phyloP scores from a whole-genome alignment of 495 filamentous ascomycete genomes.

The Penicillium flavigenum region DNA sequence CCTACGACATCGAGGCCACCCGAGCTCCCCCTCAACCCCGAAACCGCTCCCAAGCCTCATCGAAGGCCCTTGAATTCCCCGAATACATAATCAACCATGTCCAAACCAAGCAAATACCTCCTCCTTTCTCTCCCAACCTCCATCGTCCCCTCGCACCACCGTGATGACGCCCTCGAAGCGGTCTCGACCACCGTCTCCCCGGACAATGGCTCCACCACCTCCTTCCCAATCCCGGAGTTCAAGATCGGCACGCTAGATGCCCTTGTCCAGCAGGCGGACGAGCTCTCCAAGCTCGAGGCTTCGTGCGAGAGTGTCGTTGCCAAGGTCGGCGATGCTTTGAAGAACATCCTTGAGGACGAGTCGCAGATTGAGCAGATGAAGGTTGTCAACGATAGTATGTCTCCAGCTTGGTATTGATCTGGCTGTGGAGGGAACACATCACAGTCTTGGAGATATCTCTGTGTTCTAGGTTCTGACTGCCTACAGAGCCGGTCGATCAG shows the following conservation, averaged over 20 bases:
- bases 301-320: slow-evolving; percentile 78
- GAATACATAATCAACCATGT: slow-evolving; percentile 44
- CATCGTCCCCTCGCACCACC: slow-evolving; percentile 67
- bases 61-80: slow-evolving; percentile 15
- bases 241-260: slow-evolving; percentile 97
- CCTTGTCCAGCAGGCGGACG: slow-evolving; percentile 95
- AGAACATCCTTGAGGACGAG: slow-evolving; percentile 76
- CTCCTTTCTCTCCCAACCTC: slow-evolving; percentile 74
- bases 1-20: slow-evolving; percentile 33
- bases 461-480: slow-evolving; percentile 13
- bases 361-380: slow-evolving; percentile 82
- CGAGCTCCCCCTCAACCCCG: slow-evolving; percentile 15
- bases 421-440: neutral
- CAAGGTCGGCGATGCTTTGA: slow-evolving; percentile 85
- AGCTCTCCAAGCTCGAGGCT: slow-evolving; percentile 80
- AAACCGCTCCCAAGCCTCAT: slow-evolving; percentile 16
- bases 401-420: neutral
- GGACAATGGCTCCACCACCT: slow-evolving; percentile 73
- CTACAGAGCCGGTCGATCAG: slow-evolving; percentile 82
- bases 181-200: slow-evolving; percentile 67
- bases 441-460: neutral
- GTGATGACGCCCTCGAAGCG: slow-evolving; percentile 76
- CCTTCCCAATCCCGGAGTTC: slow-evolving; percentile 86
- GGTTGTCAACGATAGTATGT: slow-evolving; percentile 91
- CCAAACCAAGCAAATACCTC: slow-evolving; percentile 62